phyloP scores from a whole-genome alignment of 2,329 filamentous ascomycete species.

The Magnaporthiopsis rhizophila region DNA sequence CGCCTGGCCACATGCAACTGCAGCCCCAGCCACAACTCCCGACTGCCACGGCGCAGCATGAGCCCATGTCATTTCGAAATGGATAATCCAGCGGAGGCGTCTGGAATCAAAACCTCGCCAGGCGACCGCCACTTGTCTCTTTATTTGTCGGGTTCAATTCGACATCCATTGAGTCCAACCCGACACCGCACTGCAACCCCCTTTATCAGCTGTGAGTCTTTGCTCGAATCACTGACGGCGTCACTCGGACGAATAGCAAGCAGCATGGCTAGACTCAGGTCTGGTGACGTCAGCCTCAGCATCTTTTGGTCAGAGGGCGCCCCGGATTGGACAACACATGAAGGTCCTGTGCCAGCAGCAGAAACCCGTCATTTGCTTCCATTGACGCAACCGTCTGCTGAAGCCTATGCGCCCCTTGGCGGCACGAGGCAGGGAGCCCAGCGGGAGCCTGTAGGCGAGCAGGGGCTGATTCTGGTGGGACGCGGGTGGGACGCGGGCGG shows the following conservation, averaged over 20 bases:
- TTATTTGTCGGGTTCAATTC: not conserved
- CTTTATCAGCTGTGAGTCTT: not conserved
- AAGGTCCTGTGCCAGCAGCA: not conserved
- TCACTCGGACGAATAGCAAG: not conserved
- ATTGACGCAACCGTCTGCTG: not conserved
- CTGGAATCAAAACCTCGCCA: too few species aligned
- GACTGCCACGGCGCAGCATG: too few species aligned
- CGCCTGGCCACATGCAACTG: not conserved
- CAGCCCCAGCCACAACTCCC: too few species aligned
- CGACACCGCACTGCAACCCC: not conserved
- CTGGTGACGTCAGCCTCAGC: not conserved
- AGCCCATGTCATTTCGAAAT: too few species aligned
- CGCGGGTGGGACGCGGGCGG: too few species aligned
- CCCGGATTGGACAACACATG: not conserved
- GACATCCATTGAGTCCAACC: not conserved
- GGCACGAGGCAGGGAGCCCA: not conserved
- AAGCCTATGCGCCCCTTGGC: not conserved
- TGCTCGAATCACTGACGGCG: too few species aligned
- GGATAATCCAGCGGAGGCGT: too few species aligned
- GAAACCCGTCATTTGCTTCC: not conserved
- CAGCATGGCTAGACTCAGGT: not conserved
- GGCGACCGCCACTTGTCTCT: not conserved
- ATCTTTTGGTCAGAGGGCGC: not conserved
- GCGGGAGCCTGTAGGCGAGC: too few species aligned
- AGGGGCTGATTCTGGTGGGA: not conserved